Evolutionary conservation across 208 protist genomes (phyloP).

Genomic region (Leishmania gerbilli): DNA sequence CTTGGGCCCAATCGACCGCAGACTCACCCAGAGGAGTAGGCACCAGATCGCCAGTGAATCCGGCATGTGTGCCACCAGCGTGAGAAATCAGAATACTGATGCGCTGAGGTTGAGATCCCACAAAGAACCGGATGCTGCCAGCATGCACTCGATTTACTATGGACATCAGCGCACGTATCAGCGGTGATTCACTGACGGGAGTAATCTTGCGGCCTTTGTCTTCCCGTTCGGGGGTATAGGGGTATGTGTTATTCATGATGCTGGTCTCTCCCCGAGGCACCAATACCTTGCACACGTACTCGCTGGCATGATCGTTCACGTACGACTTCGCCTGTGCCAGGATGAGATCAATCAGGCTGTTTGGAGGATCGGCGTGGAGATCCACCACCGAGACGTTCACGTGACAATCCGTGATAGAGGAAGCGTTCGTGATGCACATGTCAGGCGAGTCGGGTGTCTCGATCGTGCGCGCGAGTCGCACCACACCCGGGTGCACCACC

Average conservation of each 20-base stretch:
- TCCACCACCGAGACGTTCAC: constrained; percentile 11
- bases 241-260: background rate
- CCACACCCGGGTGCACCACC: constrained; percentile 5
- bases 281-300: constrained; percentile 19
- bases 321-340: background rate
- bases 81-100: background rate
- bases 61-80: background rate
- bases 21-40: background rate
- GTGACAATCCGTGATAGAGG: constrained; percentile 16
- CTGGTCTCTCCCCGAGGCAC: constrained; percentile 9
- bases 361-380: constrained; percentile 16
- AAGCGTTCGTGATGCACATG: constrained; percentile 11
- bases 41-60: constrained; percentile 10
- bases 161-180: background rate
- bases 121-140: background rate
- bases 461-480: constrained; percentile 2
- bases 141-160: background rate
- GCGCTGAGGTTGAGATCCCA: background rate
- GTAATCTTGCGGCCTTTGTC: background rate
- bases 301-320: background rate
- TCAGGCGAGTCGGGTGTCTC: background rate
- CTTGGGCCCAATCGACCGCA: constrained; percentile 8
- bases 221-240: background rate
- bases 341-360: constrained; percentile 10
- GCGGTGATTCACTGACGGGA: background rate